Percentiles rank a stretch among this genome's conserved stretches.
Conservation (phyloP, 345 rosid genomes). For the Eucalyptus pumila region DNA sequence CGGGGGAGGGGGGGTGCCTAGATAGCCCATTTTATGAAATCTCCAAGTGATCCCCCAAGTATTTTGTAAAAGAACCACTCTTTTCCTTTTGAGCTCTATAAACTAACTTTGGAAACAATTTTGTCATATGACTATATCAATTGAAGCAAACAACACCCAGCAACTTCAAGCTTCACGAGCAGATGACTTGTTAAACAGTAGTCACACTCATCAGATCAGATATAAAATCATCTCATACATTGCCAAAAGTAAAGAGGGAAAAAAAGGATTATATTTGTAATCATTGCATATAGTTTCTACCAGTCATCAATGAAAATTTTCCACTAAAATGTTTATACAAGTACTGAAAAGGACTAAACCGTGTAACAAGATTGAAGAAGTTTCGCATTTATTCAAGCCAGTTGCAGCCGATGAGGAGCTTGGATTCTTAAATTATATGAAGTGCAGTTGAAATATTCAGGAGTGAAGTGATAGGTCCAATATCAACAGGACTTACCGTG, state of each 20-base stretch:
- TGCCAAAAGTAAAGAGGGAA: neutral
- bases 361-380: neutral
- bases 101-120: neutral
- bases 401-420: neutral
- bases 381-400: neutral
- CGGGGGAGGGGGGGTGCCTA: neutral
- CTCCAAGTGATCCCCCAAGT: neutral
- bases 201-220: neutral
- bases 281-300: neutral
- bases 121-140: neutral
- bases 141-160: neutral
- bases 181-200: neutral
- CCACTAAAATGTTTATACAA: neutral
- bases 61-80: neutral
- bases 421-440: neutral
- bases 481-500: neutral
- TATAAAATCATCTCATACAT: neutral
- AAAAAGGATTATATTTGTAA: neutral
- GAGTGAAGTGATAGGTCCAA: neutral
- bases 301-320: neutral
- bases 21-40: neutral
- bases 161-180: neutral
- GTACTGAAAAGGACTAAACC: neutral
- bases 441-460: neutral
- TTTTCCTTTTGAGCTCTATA: neutral